These are phyloP conservation scores for Erucastrum elatum DNA, from an alignment of 345 rosid species.

Conservation along the genomic window DNA sequence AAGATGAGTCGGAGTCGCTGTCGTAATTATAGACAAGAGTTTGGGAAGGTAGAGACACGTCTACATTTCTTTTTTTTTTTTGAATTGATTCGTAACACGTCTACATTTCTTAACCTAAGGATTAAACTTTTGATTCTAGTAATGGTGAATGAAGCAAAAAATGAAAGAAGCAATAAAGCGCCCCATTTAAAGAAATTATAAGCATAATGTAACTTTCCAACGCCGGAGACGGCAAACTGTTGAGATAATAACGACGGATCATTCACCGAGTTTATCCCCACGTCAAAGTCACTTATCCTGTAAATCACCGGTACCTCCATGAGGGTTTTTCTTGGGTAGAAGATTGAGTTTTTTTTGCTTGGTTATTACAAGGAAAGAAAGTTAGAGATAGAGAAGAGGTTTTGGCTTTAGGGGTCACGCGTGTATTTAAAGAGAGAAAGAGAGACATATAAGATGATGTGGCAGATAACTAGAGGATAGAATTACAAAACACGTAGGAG, in stretches of 20 bases:
- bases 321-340: background rate
- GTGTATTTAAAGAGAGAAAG: background rate
- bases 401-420: background rate
- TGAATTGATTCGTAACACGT: background rate
- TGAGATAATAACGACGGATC: constrained; percentile 46
- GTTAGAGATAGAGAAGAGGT: background rate
- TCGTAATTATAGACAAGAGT: constrained; percentile 29
- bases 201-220: constrained; percentile 38
- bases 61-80: no score
- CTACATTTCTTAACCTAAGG: constrained; percentile 35
- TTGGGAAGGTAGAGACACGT: constrained; percentile 25
- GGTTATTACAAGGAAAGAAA: background rate
- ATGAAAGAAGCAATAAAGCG: constrained; percentile 54
- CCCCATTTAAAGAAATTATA: constrained; percentile 68
- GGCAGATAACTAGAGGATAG: constrained; percentile 25
- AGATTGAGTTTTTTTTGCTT: constrained; percentile 3
- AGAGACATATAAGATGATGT: constrained; percentile 6
- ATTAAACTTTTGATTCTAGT: constrained; percentile 47
- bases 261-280: constrained; percentile 41
- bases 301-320: constrained; percentile 74
- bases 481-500: constrained; percentile 2
- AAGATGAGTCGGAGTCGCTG: constrained; percentile 45
- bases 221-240: constrained; percentile 38
- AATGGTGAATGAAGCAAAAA: constrained; percentile 57
- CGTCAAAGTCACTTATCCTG: constrained; percentile 61